Base-by-base conservation (phyloP, 768 basidiomycete species). In the Chalciporus sphaerocephalus region DNA sequence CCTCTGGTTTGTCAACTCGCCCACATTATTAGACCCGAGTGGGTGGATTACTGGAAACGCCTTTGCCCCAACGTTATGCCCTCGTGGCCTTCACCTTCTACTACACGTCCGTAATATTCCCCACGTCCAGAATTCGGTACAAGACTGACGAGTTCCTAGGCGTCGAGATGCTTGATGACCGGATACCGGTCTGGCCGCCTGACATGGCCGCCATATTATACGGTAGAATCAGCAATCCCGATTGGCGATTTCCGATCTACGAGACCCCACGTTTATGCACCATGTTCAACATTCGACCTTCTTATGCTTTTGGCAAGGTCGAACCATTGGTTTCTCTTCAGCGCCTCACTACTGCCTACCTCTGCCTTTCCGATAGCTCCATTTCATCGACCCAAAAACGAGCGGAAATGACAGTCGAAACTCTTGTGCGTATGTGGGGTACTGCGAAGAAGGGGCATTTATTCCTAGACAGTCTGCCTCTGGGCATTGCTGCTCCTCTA, bases 1-100 rank as follows among this genome's bases (percentile, higher is more conserved):
- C 78, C 81, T 7, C 53, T 87, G 23, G 74, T 89, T 23, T 85
- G 84, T 58, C 70, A 72, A 5, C 62, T 87, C 46, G 81, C 84
- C 43, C 58, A 75, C 18, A 68, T 78, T 12, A 75, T 89, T 13
- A 79, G 87, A 16, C 81, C 83, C 0, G 92, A 92, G 58, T 95
- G 92, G 93, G 80, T 80, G 6, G 92, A 96, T 65, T 93, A 93
- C 59, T 95, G 92, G 93, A 85, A 85, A 57, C 77, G 92, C 11
- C 68, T 91, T 33, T 81, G 81, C 54, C 87, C 91, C 4, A 75
- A 78, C 36, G 74, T 74, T 21, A 68, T 76, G 52, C 65, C 69
- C n/a, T 61, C 65, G 22, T 88, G 88, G 89, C 79, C 80, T 2
- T 70, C 74, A 2, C 67, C 75, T 13, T 58, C 66, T 3, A 68